Base-by-base conservation (phyloP, 1,139 yeast genomes). In the Debaryomyces coudertii region DNA sequence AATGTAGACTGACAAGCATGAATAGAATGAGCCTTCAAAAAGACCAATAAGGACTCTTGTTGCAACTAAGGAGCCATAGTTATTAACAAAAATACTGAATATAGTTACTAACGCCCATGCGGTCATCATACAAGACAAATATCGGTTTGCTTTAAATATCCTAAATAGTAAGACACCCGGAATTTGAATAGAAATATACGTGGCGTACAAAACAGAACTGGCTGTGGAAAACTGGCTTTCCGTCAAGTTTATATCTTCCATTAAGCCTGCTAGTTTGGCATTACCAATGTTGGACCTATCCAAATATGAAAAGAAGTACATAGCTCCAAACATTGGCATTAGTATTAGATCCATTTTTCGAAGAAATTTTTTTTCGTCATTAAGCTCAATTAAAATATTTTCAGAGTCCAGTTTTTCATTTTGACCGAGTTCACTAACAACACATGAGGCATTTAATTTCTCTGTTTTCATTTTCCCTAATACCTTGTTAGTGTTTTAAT, bases 1-100 rank as follows among this genome's bases (percentile, higher is more conserved):
- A 12, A 73, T 53, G 43, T 69, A 69, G 52, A 73, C 68, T 43
- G 63, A 65, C 47, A 76, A 64, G 16, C 73, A 64, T 1, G 80
- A 79, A 51, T 52, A 54, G 53, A 55, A 57, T 33, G 58, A 53
- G 16, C 60, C 57, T 52, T 61, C 66, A 44, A 58, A 55, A 5
- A 50, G 40, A 11, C 66, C 66, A 12, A 61, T 43, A n/a, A 61
- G 47, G n/a, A 60, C 36, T 29, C 65, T 45, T 30, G 55, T 51
- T 4, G 53, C 56, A 11, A 57, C 35, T 24, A 61, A 48, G 4
- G 53, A 47, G 25, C 54, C 53, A 43, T 54, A 60, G 36, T 46
- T 50, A 15, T 44, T 35, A 7, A 56, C 56, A 44, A 54, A 53
- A 3, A 60, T 46, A 18, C 56, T 56, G 9, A 60, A 57, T 23